Base-by-base conservation (phyloP, 2,329 filamentous ascomycete species). In the Apiospora hydei region DNA sequence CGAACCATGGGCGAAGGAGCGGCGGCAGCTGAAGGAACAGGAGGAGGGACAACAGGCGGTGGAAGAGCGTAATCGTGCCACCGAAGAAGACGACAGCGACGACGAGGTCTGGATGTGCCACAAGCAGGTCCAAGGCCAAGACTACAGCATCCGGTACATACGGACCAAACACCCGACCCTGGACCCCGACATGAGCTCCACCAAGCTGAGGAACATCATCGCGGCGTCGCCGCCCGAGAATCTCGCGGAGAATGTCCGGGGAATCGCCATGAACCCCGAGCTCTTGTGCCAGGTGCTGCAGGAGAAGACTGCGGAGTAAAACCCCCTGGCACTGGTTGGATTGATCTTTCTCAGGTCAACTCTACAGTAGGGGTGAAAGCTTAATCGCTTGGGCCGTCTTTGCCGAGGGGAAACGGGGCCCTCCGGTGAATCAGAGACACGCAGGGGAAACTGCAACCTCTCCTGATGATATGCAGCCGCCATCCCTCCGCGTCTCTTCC, bases 161-260 rank as follows among this genome's bases (percentile, higher is more conserved):
- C 44, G 68, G 14, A 41, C 21, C 10, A 51, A 61, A 14, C n/a
- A 68, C 34, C 70, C 61, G n/a, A 26, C 8, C 3, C 30, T 76
- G 14, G 70, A 71, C 43, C 72, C 73, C 4, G 67, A 64, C 30
- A 69, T 76, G 8, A 77, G 76, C 64, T 76, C 75, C 43, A 76
- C 72, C 14, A 67, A 67, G 7, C 10, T 75, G 38, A 67, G 74
- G 13, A 41, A 30, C 16, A 71, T 74, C 30, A 69, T 77, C 51
- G 64, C 69, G 11, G 44, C 34, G 7, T 24, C n/a, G 2, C 18
- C 69, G 14, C 14, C 26, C 13, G 53, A 61, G 26, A 14, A 70
- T 26, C 71, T 75, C 3, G 71, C 72, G 51, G 47, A 71, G 7
- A 51, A 57, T 4, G 44, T 77, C n/a, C 44, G 30, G 8, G 72